Conservation (phyloP, 2,329 filamentous ascomycete genomes). For the Curvularia verruculosa region DNA sequence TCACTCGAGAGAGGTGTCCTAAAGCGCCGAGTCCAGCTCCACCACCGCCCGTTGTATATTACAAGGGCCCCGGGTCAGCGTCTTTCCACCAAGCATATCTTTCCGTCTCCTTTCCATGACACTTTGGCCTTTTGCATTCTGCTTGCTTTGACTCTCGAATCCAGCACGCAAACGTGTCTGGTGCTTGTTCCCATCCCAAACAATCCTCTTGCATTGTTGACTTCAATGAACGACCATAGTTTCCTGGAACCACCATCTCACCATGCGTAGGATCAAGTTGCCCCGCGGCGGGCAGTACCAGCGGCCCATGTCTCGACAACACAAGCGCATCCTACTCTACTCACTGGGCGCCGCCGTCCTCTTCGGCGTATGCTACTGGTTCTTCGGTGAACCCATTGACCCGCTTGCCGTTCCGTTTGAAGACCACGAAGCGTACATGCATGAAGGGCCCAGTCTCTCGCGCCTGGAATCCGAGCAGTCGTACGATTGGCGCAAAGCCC, state of each 20-base stretch:
- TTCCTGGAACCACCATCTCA: constrained; percentile 11
- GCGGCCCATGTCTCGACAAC: constrained; percentile 40
- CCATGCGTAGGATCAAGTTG: constrained; percentile 41
- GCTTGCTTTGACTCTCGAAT: neutral
- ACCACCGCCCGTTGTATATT: constrained; percentile 13
- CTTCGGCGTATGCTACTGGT: constrained; percentile 40
- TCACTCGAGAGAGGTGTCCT: constrained; percentile 23
- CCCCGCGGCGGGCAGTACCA: constrained; percentile 27
- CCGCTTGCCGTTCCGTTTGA: constrained; percentile 37
- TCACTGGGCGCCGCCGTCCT: constrained; percentile 30
- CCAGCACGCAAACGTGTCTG: neutral
- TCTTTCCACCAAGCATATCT: neutral
- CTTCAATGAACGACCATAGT: constrained; percentile 8
- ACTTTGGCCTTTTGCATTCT: neutral
- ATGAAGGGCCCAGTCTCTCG: constrained; percentile 25
- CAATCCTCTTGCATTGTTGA: constrained; percentile 6
- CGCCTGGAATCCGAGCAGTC: constrained; percentile 29
- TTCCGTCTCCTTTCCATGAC: constrained; percentile 3
- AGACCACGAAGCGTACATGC: constrained; percentile 43
- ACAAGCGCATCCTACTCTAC: constrained; percentile 37
- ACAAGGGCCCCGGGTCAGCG: constrained; percentile 3
- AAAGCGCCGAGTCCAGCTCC: constrained; percentile 9
- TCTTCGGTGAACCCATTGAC: constrained; percentile 37
- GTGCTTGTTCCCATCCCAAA: constrained; percentile 1
- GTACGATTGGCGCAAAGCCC: constrained; percentile 52